Evolutionary conservation across 2,329 filamentous ascomycete species (phyloP), one percentile per base, ranked within the genome.

Genomic region (Aspergillus tanneri): DNA sequence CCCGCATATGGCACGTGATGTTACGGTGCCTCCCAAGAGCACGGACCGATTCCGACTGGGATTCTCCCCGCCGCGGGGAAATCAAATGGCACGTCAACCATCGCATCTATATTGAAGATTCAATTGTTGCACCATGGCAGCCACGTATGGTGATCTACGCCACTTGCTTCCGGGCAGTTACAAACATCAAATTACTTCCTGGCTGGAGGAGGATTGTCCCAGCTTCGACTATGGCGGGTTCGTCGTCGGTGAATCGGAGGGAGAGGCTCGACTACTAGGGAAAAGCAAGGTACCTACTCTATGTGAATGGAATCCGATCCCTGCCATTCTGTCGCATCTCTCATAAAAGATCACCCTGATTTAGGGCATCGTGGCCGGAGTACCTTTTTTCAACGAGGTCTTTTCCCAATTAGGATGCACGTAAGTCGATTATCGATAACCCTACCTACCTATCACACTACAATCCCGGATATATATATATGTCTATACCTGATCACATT

Each of bases 171-270:
- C 92, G 0, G 81, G 85, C 18, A 87, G 85, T 55, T 96, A 90
- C 83, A 95, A 92, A 69, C 80, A 84, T 41, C 81, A 85, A 57
- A 83, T 96, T 54, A 81, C 85, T 19, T 74, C 81, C 62, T 99
- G 93, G 93, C 86, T 96, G 11, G 88, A 90, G 63, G 93, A 99
- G 73, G 93, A 99, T 74, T 95, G 90, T 3, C 93, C 93, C 4
- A 93, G 89, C 44, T 92, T 96, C 72, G 93, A 99, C 77, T 96
- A 96, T 69, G 93, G 89, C 63, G 93, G 93, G 52, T 99, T 95
- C 70, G 93, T 99, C 5, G 93, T 99, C 19, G 93, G 93, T 42
- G 72, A 75, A 53, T 67, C 69, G 5, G 60, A 66, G 5, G 66
- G 67, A 4, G 71, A 73, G 55, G 72, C 73, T n/a, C 62, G 59